phyloP scores from a whole-genome alignment of 257 asterid species.

The Primulina tabacum region DNA sequence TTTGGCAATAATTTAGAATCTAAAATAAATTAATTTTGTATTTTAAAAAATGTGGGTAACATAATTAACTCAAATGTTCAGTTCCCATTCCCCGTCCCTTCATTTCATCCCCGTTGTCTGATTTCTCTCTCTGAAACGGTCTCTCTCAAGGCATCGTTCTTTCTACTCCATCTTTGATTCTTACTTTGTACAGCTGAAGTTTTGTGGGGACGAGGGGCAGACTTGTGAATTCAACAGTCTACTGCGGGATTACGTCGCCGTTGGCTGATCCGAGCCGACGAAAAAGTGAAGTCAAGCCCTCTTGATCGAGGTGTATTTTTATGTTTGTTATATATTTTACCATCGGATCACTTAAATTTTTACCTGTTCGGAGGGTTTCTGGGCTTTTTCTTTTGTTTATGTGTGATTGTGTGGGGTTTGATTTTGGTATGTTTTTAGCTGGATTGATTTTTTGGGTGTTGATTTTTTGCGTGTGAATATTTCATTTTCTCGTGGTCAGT shows the following conservation, averaged over 20 bases:
- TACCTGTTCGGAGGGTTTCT: constrained; percentile 16
- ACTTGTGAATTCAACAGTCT: constrained; percentile 23
- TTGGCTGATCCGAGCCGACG: constrained; percentile 17
- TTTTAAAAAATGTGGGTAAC: background rate
- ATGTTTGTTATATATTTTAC: constrained; percentile 22
- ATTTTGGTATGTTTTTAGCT: background rate
- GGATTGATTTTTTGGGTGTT: constrained; percentile 2
- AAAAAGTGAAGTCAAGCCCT: constrained; percentile 34
- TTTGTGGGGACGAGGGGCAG: constrained; percentile 22
- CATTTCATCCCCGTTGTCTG: background rate
- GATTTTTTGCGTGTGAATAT: background rate
- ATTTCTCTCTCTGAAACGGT: constrained; percentile 33
- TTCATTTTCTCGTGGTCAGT: constrained; percentile 3
- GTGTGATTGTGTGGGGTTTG: background rate
- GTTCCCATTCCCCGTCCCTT: background rate
- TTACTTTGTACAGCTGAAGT: constrained; percentile 24
- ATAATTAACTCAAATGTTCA: background rate
- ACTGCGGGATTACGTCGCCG: constrained; percentile 27
- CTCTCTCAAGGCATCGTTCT: constrained; percentile 33
- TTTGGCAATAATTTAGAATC: too few relatives aligned
- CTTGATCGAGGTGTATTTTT: constrained; percentile 50
- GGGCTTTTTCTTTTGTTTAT: background rate
- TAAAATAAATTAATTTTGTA: too few relatives aligned
- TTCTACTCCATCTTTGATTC: constrained; percentile 12
- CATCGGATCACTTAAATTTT: constrained; percentile 27